Evolutionary conservation across 1,139 yeast species (phyloP), one percentile per base, ranked within the genome.

Genomic region (Scheffersomyces stambukii): DNA sequence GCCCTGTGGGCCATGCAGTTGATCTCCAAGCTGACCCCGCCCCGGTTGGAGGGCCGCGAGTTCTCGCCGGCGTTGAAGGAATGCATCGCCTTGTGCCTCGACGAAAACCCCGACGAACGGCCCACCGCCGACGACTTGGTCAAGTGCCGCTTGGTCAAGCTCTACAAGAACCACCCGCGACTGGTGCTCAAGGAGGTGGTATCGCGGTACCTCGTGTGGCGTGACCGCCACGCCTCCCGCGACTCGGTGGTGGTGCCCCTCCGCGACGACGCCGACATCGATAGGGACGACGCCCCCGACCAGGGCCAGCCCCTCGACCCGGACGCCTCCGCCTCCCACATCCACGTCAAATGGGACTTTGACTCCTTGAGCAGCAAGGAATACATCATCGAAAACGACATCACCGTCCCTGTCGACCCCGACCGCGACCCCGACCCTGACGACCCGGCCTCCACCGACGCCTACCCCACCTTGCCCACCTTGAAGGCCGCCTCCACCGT

Each of bases 1-100:
- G 96, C 96, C 1, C 70, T 83, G 65, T 73, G 96, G 60, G 98
- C 96, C 1, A 84, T 93, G 85, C 91, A 86, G 52, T 62, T 91
- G 54, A 89, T 93, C 35, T 85, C 96, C 1, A 84, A 89, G 41
- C 85, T 84, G 45, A 85, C 89, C 28, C 98, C 98, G 5, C 95
- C 98, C 3, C 68, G 98, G 37, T 63, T 93, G 31, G 98, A 93
- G 50, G 97, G 98, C 5, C 64, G 91, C 30, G 86, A 80, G 39
- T 86, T 85, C 50, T 76, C 95, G 0, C 54, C 81, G 0, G 60
- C 71, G 1, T 61, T 91, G 35, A 93, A 89, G 47, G 98, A 93
- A 54, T 77, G 86, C 37, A 81, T 93, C 29, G 96, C 98, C 0
- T 62, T 83, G 28, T 91, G 97, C 57, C 65, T 93, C 28, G 97